Base-by-base conservation (phyloP, 78 protist genomes). In the Goniomonas avonlea region DNA sequence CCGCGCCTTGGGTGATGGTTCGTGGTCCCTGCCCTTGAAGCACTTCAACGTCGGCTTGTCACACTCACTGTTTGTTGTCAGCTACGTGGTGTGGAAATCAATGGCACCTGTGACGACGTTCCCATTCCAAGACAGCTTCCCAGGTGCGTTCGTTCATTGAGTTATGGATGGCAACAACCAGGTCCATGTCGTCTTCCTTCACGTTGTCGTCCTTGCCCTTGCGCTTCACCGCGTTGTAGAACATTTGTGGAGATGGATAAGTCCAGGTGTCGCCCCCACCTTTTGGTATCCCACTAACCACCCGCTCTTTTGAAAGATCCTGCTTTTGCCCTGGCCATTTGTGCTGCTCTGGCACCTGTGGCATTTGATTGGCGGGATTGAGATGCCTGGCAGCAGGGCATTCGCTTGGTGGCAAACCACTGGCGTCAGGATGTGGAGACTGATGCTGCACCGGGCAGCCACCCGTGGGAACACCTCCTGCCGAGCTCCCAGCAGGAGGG, bases 211-310 rank as follows among this genome's bases (percentile, higher is more conserved):
- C 47, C 81, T 80, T 77, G 23, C 81, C 88, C 74, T 89, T 89
- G 50, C 87, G 75, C 73, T 79, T 68, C 86, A 89, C 71, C 53
- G 92, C 89, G 71, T 89, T 89, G 65, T 73, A 89, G 65, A 85
- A 89, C 89, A 85, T 84, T 66, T 89, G 92, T 70, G 59, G 84
- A 31, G 88, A 82, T 18, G 92, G 92, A 31, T 82, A 89, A 68
- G 78, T 76, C 92, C 92, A 89, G 43, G 58, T 55, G 56, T 80
- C 79, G 13, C 65, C 63, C n/a, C 75, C 84, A 27, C n/a, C n/a
- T n/a, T n/a, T n/a, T n/a, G n/a, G n/a, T n/a, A n/a, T n/a, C n/a
- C n/a, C n/a, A n/a, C n/a, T n/a, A n/a, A n/a, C n/a, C n/a, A n/a
- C n/a, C n/a, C n/a, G n/a, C n/a, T n/a, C n/a, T n/a, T n/a, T n/a